A percentile compares a stretch with the other conserved stretches of the same genome.
phyloP scores from a whole-genome alignment of 1,284 basidiomycete genomes.

The Somion occarium region DNA sequence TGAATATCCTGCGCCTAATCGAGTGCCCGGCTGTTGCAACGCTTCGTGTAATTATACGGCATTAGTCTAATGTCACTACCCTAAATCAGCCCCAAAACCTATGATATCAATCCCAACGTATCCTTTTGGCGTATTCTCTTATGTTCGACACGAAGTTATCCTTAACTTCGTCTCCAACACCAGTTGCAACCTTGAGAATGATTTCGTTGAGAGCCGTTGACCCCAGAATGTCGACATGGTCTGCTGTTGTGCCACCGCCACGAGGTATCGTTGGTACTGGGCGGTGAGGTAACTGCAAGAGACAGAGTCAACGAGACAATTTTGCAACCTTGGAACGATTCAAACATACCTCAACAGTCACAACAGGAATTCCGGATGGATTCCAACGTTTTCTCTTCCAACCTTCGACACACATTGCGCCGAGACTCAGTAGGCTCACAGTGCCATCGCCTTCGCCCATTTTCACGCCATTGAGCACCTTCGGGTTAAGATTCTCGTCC shows the following conservation, averaged over 20 bases:
- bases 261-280: slow-evolving; percentile 76
- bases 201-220: slow-evolving; percentile 85
- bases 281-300: slow-evolving; percentile 72
- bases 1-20: too few relatives aligned
- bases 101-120: slow-evolving; percentile 78
- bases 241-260: slow-evolving; percentile 87
- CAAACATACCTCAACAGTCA: slow-evolving; percentile 75
- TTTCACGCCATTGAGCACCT: slow-evolving; percentile 80
- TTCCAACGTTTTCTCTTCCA: slow-evolving; percentile 94
- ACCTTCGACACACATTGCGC: slow-evolving; percentile 93
- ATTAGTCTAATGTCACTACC: too few relatives aligned
- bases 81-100: too few relatives aligned
- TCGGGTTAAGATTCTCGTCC: slow-evolving; percentile 57
- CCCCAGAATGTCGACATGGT: slow-evolving; percentile 94
- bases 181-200: slow-evolving; percentile 85
- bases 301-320: background rate
- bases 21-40: too few relatives aligned
- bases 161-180: slow-evolving; percentile 64
- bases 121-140: slow-evolving; percentile 66
- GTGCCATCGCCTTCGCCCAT: slow-evolving; percentile 97
- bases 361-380: slow-evolving; percentile 82
- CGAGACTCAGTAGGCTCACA: slow-evolving; percentile 84
- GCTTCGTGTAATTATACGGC: too few relatives aligned
- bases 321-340: too few relatives aligned
- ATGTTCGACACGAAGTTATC: slow-evolving; percentile 81